A percentile compares a stretch with the other conserved stretches of the same genome.
Evolutionary conservation across 2,329 filamentous ascomycete genomes (phyloP).

Genomic region (Stachybotrys chartarum): DNA sequence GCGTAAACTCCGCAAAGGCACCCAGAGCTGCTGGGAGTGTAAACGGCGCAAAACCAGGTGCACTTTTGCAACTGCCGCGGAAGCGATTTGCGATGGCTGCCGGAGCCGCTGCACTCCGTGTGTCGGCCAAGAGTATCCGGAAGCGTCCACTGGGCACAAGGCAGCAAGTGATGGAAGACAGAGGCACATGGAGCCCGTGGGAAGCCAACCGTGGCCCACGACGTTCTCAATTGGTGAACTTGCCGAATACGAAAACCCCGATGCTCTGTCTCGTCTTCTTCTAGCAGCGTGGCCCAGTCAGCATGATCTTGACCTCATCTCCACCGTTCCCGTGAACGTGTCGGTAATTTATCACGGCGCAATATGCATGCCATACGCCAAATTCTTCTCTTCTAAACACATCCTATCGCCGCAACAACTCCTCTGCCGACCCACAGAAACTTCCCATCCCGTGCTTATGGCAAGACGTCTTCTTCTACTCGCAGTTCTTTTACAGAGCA

Average conservation of each 20-base stretch:
- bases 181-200: too few species aligned
- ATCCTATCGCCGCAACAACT: slow-evolving; percentile 17
- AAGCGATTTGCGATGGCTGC: slow-evolving; percentile 37
- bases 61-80: slow-evolving; percentile 28
- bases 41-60: slow-evolving; percentile 48
- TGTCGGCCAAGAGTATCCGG: slow-evolving; percentile 39
- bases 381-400: slow-evolving; percentile 6
- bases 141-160: slow-evolving; percentile 6
- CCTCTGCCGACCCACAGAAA: slow-evolving; percentile 14
- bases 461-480: slow-evolving; percentile 32
- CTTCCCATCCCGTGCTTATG: slow-evolving; percentile 32
- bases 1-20: slow-evolving; percentile 42
- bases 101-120: slow-evolving; percentile 33
- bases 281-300: slow-evolving; percentile 28
- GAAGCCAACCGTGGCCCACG: not conserved
- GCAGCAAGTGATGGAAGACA: too few species aligned
- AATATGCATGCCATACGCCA: slow-evolving; percentile 24
- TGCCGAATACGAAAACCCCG: slow-evolving; percentile 3
- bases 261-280: slow-evolving; percentile 22
- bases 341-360: slow-evolving; percentile 26
- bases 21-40: slow-evolving; percentile 52
- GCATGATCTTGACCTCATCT: slow-evolving; percentile 28
- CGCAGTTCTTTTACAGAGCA: slow-evolving; percentile 26
- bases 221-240: not conserved
- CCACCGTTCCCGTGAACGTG: slow-evolving; percentile 17